phyloP scores from a whole-genome alignment of 257 asterid genomes.

The Solanum virginianum region DNA sequence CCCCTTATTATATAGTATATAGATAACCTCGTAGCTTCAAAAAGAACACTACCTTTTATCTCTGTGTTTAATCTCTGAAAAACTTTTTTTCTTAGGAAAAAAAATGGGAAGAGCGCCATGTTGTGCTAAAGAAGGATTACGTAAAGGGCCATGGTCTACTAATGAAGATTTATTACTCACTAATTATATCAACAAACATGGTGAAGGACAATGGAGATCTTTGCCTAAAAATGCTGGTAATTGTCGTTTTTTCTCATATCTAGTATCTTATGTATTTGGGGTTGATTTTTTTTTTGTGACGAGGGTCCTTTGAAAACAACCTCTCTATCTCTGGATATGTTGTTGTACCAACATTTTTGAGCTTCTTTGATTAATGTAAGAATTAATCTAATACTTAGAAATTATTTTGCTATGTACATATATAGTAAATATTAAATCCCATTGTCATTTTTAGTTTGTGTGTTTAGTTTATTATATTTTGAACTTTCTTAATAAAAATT shows the following conservation, averaged over 20 bases:
- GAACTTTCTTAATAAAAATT: background rate
- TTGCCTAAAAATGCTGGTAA: constrained; percentile 49
- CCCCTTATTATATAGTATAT: no score
- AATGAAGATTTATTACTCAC: constrained; percentile 36
- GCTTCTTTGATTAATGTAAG: background rate
- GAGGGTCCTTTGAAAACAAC: no score
- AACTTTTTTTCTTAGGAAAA: fast-evolving
- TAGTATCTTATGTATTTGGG: no score
- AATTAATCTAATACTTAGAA: no score
- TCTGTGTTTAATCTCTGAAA: background rate
- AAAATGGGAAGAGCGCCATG: constrained; percentile 50
- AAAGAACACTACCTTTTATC: background rate
- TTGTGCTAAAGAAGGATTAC: constrained; percentile 41
- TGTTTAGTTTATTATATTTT: background rate
- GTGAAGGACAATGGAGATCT: constrained; percentile 57
- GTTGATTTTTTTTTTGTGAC: no score
- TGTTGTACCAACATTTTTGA: no score
- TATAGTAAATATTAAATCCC: no score
- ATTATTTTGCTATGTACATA: no score
- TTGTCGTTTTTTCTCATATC: no score
- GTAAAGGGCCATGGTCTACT: constrained; percentile 45
- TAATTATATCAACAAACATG: constrained; percentile 28
- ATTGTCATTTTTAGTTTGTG: background rate
- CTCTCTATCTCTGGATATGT: no score
- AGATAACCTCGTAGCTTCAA: no score